Evolutionary conservation across 441 rosid species (phyloP), one percentile per base, ranked within the genome.

Genomic region (Adansonia grandidieri): DNA sequence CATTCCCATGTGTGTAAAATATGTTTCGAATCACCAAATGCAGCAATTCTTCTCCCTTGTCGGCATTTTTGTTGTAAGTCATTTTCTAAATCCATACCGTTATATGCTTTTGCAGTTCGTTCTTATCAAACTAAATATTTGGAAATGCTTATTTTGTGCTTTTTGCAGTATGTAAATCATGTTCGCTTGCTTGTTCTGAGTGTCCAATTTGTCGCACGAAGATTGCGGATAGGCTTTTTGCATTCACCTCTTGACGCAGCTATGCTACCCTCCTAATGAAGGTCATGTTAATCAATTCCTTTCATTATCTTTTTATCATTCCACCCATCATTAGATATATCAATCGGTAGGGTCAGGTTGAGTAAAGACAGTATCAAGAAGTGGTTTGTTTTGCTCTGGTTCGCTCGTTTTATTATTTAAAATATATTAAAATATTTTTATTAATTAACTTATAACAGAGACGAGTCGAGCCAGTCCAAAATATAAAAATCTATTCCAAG

Each of bases 171-270:
- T 96, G 99, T 91, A 91, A 93, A 93, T 90, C 91, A 74, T 96
- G 99, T 86, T 96, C 98, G 2, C 91, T 94, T 76, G 98, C 98
- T 82, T 96, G 98, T 86, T 88, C 98, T 0, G 99, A 96, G 87
- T 96, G 99, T 82, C 99, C 98, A 75, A 90, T 96, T 48, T 96
- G 99, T 82, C 98, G 97, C 79, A 94, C 99, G 78, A 94, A 87
- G 81, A 96, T 96, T 77, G 81, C 86, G 7, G 98, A 94, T 86
- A 89, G 98, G 86, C 87, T 94, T 76, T 96, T 96, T 78, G 98
- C 98, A 24, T 96, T 94, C 82, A 82, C 98, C 82, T 91, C 97
- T 78, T 94, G 87, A 92, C 78, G 56, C 22, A 51, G 83, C 82
- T 32, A 70, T 71, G 22, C 58, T 58, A 5, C 85, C 85, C 85